Evolutionary conservation across 495 filamentous ascomycete genomes (phyloP).

Genomic region (Hypoxylon fuscum): DNA sequence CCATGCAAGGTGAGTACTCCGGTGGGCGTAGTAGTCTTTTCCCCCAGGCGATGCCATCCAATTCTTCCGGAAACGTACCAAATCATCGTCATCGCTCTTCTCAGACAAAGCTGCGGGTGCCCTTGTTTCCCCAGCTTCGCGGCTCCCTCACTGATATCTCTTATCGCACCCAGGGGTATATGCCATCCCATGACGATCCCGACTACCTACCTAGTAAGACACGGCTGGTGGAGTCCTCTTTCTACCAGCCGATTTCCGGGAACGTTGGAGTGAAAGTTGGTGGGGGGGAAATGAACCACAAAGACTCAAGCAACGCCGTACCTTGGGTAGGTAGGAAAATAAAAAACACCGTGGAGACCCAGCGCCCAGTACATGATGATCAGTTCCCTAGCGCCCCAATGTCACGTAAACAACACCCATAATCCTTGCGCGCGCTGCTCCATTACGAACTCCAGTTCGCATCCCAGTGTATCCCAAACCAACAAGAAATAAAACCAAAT

Average conservation of each 20-base stretch:
- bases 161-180: slow-evolving; percentile 12
- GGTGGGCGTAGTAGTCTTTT: slow-evolving; percentile 31
- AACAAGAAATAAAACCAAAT: slow-evolving; percentile 26
- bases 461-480: slow-evolving; percentile 28
- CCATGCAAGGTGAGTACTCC: slow-evolving; percentile 18
- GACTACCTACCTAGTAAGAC: slow-evolving; percentile 12
- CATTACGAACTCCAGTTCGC: slow-evolving; percentile 41
- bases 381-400: slow-evolving; percentile 33
- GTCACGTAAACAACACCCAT: slow-evolving; percentile 15
- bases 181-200: slow-evolving; percentile 18
- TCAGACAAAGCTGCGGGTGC: slow-evolving; percentile 13
- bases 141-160: slow-evolving; percentile 10
- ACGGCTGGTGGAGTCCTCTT: slow-evolving; percentile 10
- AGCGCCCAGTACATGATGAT: slow-evolving; percentile 34
- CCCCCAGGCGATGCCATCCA: slow-evolving; percentile 7
- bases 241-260: slow-evolving; percentile 5
- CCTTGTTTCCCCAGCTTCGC: slow-evolving; percentile 8
- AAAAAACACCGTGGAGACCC: slow-evolving; percentile 23
- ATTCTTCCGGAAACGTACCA: slow-evolving; percentile 22
- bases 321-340: slow-evolving; percentile 4
- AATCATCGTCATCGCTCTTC: slow-evolving; percentile 12
- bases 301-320: background rate
- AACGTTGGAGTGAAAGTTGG: slow-evolving; percentile 2
- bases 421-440: slow-evolving; percentile 33
- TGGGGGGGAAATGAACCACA: slow-evolving; percentile 11